Evolutionary conservation across 1,284 basidiomycete species (phyloP), one percentile per base, ranked within the genome.

Genomic region (Cryptococcus sp.): DNA sequence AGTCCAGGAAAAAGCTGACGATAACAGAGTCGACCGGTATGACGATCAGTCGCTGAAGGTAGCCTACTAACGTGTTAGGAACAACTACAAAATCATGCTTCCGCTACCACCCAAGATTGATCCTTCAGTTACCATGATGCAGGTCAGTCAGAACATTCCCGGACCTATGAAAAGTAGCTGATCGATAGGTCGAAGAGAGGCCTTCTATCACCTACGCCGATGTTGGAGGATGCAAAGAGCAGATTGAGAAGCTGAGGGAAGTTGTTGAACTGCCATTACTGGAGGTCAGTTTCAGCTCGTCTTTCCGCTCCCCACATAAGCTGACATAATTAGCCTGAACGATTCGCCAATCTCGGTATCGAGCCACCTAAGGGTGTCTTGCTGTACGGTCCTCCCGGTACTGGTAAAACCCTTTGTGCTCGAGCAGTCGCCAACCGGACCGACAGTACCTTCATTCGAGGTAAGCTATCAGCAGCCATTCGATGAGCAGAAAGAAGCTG

Each of bases 101-200:
- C 96, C 96, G n/a, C 78, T 98, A n/a, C 96, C 96, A 41, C 96
- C 96, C 36, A 97, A 96, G 79, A 99, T 99, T 63, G 96, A 99
- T 74, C 92, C 96, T 2, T 96, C 92, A 0, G 96, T 99, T 3
- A 98, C 96, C 14, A 98, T 98, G 94, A 99, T 99, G 96, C 94
- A 98, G 76, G 93, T 98, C 41, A 45, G 56, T 49, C 2, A 10
- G 25, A 31, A 28, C 21, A 45, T 25, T 23, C 32, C n/a, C n/a
- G n/a, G n/a, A n/a, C n/a, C n/a, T n/a, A n/a, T n/a, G n/a, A n/a
- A n/a, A n/a, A 28, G 28, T 92, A 93, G 90, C 93, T 96, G 91
- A 43, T 32, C 9, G 22, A 4, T 91, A 98, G 76, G 94, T 98
- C 43, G 94, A 98, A 75, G 94, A 98, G 78, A 94, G 98, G 74